A percentile compares a stretch with the other conserved stretches of the same genome.
Evolutionary conservation across 2,329 filamentous ascomycete genomes (phyloP).

Genomic region (Aspergillus arachidicola): DNA sequence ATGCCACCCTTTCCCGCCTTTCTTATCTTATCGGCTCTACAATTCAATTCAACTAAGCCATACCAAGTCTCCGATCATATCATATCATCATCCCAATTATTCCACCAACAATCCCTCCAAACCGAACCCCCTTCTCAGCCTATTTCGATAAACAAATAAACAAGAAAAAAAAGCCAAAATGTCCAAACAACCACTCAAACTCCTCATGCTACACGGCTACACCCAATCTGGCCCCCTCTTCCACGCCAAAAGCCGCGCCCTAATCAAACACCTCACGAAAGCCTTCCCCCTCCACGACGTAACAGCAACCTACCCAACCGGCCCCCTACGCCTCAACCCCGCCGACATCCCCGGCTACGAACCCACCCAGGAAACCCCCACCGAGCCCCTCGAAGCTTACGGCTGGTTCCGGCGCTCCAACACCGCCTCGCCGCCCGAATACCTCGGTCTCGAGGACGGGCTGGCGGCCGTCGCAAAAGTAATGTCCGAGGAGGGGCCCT

Average conservation of each 20-base stretch:
- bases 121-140: background rate
- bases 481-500: constrained; percentile 65
- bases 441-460: constrained; percentile 70
- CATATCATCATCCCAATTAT: background rate
- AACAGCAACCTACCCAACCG: constrained; percentile 69
- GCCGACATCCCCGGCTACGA: constrained; percentile 71
- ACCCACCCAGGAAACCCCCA: constrained; percentile 35
- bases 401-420: constrained; percentile 76
- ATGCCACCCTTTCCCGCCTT: background rate
- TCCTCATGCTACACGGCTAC: constrained; percentile 83
- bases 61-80: background rate
- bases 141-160: background rate
- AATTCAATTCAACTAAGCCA: background rate
- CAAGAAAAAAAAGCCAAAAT: background rate
- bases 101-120: background rate
- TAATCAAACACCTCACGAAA: constrained; percentile 79
- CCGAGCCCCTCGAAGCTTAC: constrained; percentile 67
- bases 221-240: constrained; percentile 88
- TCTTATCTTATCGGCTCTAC: background rate
- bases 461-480: constrained; percentile 64
- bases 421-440: constrained; percentile 65
- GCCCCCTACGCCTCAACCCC: constrained; percentile 63
- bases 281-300: constrained; percentile 65
- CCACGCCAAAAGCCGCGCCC: constrained; percentile 82
- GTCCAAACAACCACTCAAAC: constrained; percentile 52